Base-by-base conservation (phyloP, 1,284 basidiomycete genomes). In the Marasmius sp. region DNA sequence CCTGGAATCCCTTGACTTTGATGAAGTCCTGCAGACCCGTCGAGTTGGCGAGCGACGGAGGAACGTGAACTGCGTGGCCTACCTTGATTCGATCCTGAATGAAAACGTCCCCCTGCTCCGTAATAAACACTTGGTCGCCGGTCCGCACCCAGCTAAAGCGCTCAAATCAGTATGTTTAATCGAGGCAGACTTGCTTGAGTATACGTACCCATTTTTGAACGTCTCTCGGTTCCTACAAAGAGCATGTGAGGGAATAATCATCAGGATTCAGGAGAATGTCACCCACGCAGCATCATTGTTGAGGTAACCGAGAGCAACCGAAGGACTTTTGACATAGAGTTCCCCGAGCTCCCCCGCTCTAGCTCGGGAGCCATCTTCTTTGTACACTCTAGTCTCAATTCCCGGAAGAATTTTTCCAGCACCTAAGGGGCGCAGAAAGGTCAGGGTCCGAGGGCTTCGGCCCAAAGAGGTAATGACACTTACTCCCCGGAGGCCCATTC, bases 71-170 rank as follows among this genome's bases (percentile, higher is more conserved):
- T 37, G 58, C 2, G 9, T n/a, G 20, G 61, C 59, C 7, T 37
- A 81, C 82, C 71, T 85, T 85, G 65, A 86, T 74, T 38, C 85
- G 80, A 66, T 86, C 84, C 2, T 82, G 71, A 56, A 86, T 74
- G 63, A 80, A 85, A 12, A 86, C 57, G 51, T 86, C 80, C 12
- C 76, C 75, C 37, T 80, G 72, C 58, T 78, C 71, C 36, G 73
- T 72, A 58, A 84, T 71, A 36, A 73, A 57, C 14, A 82, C 83
- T 62, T 83, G 79, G 64, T 86, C 84, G 1, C 84, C 85, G 0
- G 84, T 85, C 16, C 75, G 76, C 7, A 86, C 72, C 84, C 84
- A 85, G 38, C 82, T 76, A 74, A 34, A 75, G 20, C 37, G 6
- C 3, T 41, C 9, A 45, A 18, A 2, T 22, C 39, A 27, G 55